These are phyloP conservation scores for Coemansia sp. DNA, from an alignment of 192 early-diverging fungal species.

Conservation along the genomic window DNA sequence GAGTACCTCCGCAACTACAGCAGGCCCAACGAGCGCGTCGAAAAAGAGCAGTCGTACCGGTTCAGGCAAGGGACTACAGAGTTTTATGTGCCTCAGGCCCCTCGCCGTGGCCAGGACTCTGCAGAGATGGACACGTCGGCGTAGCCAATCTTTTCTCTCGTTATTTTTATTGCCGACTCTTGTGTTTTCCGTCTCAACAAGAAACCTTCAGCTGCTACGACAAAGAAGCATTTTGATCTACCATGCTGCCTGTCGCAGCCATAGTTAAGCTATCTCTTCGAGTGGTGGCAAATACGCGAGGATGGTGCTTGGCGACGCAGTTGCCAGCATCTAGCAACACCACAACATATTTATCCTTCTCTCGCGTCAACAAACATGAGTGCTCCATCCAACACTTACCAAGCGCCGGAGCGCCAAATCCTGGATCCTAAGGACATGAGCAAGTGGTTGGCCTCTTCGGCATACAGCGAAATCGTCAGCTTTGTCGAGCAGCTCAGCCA, in stretches of 20 bases:
- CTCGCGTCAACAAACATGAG: not conserved
- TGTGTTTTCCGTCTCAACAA: not conserved
- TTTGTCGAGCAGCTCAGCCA: conserved; percentile 78
- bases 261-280: not conserved
- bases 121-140: conserved; percentile 51
- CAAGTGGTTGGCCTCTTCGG: conserved; percentile 65
- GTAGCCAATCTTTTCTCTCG: not conserved
- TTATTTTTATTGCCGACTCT: no score
- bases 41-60: conserved; percentile 86
- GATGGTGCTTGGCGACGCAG: not conserved
- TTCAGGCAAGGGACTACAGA: conserved; percentile 56
- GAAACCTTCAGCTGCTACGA: not conserved
- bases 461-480: conserved; percentile 67
- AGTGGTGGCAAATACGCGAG: not conserved
- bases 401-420: conserved; percentile 63
- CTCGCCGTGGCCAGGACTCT: conserved; percentile 12
- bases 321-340: no score
- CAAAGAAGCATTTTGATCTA: not conserved
- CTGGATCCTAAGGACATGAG: conserved; percentile 59
- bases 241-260: not conserved
- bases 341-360: not conserved
- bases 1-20: conserved; percentile 87
- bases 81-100: conserved; percentile 19
- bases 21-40: conserved; percentile 86
- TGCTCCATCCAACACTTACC: conserved; percentile 24